Conservation (phyloP, 331 rosid genomes). For the Quercus lobata region DNA sequence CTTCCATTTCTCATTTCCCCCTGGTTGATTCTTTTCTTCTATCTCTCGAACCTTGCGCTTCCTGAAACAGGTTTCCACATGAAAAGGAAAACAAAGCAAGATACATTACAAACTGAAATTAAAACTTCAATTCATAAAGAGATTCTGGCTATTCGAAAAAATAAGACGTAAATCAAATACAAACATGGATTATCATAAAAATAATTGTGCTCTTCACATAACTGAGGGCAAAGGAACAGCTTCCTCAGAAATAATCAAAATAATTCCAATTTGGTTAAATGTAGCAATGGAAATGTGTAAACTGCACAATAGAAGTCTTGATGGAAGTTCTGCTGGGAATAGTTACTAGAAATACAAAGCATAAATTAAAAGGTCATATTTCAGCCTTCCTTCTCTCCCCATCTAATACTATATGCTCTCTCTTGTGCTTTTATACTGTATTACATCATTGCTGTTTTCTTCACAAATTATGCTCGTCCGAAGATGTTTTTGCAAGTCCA, state of each 20-base stretch:
- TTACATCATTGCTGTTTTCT: neutral
- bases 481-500: no score
- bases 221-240: no score
- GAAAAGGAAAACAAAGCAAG: neutral
- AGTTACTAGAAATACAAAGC: neutral
- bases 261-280: no score
- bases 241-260: no score
- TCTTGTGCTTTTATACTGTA: neutral
- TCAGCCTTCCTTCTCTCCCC: no score
- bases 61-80: constrained; percentile 26
- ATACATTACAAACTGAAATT: neutral
- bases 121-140: neutral
- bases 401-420: neutral
- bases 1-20: constrained; percentile 76
- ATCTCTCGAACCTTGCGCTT: constrained; percentile 71
- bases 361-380: neutral
- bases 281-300: no score
- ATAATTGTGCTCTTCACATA: neutral
- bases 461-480: neutral
- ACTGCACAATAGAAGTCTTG: no score
- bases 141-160: neutral
- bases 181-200: neutral
- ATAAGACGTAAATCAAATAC: neutral
- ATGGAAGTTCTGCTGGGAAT: neutral
- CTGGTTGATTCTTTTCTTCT: constrained; percentile 60